Evolutionary conservation across 352 stramenopile genomes (phyloP).

Genomic region (Globisporangium spinosum): DNA sequence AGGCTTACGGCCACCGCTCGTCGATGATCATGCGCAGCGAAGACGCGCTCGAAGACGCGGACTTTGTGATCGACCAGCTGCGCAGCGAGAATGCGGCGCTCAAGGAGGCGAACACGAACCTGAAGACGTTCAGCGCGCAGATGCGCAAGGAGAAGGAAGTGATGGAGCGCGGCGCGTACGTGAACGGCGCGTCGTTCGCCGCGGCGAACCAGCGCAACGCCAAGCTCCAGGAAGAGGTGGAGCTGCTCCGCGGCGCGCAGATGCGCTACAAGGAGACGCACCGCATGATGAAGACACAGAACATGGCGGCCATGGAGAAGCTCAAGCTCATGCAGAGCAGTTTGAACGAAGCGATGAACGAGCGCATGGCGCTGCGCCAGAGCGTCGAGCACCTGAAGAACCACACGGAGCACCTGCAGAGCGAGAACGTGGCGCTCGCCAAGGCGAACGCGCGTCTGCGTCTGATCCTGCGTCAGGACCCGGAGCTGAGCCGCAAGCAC

Average conservation of each 20-base stretch:
- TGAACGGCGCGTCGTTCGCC: conserved; percentile 83
- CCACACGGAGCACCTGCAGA: conserved; percentile 75
- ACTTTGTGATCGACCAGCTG: conserved; percentile 83
- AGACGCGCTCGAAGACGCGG: conserved; percentile 73
- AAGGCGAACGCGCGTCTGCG: conserved; percentile 82
- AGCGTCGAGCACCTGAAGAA: conserved; percentile 70
- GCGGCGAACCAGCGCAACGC: conserved; percentile 80
- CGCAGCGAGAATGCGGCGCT: conserved; percentile 73
- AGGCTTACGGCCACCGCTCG: conserved; percentile 56
- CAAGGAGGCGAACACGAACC: conserved; percentile 81
- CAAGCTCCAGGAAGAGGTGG: conserved; percentile 79
- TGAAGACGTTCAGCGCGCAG: conserved; percentile 81
- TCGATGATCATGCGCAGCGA: conserved; percentile 81
- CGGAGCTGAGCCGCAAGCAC: conserved; percentile 79
- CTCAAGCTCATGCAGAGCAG: conserved; percentile 74
- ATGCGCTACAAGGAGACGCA: conserved; percentile 80
- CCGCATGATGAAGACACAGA: conserved; percentile 78
- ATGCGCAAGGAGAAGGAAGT: conserved; percentile 88
- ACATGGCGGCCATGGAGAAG: conserved; percentile 78
- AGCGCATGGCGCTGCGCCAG: conserved; percentile 69
- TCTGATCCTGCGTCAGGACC: conserved; percentile 80
- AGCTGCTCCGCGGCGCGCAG: conserved; percentile 16
- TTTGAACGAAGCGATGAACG: conserved; percentile 63
- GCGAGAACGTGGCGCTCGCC: conserved; percentile 79
- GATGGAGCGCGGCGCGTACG: conserved; percentile 85